These are phyloP conservation scores for Pleurotus eryngii DNA, from an alignment of 768 basidiomycete genomes.

Conservation along the genomic window DNA sequence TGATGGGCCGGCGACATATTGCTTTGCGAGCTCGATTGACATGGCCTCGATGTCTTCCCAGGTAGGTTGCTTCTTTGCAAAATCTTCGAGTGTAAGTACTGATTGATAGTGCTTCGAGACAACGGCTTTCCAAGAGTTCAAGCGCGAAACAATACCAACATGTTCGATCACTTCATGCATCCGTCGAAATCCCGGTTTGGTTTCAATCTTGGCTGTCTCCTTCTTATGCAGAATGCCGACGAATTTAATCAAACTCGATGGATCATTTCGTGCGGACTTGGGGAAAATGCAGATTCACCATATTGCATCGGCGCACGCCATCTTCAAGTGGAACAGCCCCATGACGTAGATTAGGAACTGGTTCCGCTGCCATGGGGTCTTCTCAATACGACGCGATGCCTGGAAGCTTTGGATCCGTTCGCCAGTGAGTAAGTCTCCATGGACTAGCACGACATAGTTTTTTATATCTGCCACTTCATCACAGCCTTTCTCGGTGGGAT, in stretches of 20 bases:
- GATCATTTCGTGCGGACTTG: slow-evolving; percentile 12
- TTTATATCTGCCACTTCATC: slow-evolving; percentile 3
- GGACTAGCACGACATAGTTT: slow-evolving; percentile 19
- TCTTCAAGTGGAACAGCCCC: slow-evolving; percentile 28
- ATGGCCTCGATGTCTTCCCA: slow-evolving; percentile 22
- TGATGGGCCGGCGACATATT: slow-evolving; percentile 15
- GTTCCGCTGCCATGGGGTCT: slow-evolving; percentile 12
- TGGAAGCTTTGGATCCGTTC: slow-evolving; percentile 11
- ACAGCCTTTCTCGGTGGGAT: slow-evolving; percentile 12
- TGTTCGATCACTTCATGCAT: slow-evolving; percentile 35
- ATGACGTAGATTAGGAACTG: slow-evolving; percentile 18
- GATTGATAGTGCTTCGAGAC: slow-evolving; percentile 7
- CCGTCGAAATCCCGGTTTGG: slow-evolving; percentile 30
- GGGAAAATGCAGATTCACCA: slow-evolving; percentile 20
- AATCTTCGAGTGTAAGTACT: slow-evolving; percentile 20
- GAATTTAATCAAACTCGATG: slow-evolving; percentile 17
- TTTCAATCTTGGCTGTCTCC: slow-evolving; percentile 26
- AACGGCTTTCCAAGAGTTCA: slow-evolving; percentile 29
- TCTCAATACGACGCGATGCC: slow-evolving; percentile 12
- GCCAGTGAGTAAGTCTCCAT: slow-evolving; percentile 20
- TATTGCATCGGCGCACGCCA: slow-evolving; percentile 25
- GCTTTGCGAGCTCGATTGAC: slow-evolving; percentile 16
- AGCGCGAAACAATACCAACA: slow-evolving; percentile 17
- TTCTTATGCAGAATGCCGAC: slow-evolving; percentile 22
- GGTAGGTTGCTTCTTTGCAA: slow-evolving; percentile 25